These are phyloP conservation scores for Ogataea henricii DNA, from an alignment of 805 yeast genomes.

Conservation along the genomic window DNA sequence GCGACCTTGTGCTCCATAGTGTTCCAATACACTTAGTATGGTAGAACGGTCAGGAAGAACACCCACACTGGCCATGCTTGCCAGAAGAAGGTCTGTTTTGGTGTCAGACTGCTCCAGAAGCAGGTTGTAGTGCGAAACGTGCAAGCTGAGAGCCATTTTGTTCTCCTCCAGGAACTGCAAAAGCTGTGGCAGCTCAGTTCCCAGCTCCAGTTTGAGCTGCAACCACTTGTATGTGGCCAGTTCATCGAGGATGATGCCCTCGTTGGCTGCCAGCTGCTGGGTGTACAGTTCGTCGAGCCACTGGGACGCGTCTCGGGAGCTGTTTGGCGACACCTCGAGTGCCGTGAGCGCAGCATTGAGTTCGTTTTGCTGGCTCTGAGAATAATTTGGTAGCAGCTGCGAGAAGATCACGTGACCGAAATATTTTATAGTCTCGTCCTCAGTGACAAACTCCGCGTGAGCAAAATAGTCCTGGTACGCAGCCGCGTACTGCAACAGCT, in stretches of 20 bases:
- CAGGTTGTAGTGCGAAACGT: conserved; percentile 17
- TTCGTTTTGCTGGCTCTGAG: background rate
- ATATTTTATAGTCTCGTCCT: background rate
- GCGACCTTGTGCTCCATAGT: conserved; percentile 8
- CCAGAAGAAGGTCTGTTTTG: conserved; percentile 4
- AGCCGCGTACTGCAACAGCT: background rate
- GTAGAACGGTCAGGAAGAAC: conserved; percentile 19
- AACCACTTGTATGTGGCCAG: conserved; percentile 17
- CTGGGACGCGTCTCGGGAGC: too few relatives aligned
- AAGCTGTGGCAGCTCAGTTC: background rate
- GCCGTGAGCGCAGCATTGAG: background rate
- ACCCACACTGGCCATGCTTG: conserved; percentile 6
- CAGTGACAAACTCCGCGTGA: background rate
- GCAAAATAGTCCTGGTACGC: background rate
- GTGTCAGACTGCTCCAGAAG: conserved; percentile 3
- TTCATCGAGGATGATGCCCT: conserved; percentile 12
- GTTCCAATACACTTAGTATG: conserved; percentile 6
- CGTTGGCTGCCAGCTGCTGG: conserved; percentile 2
- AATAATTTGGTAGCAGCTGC: background rate
- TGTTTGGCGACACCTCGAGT: too few relatives aligned
- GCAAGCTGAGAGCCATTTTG: background rate
- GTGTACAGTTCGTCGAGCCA: conserved; percentile 15
- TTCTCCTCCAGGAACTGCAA: conserved; percentile 6
- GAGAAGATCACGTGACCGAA: background rate
- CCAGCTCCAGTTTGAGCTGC: conserved; percentile 1